These are phyloP conservation scores for Cyclotella sp. DNA, from an alignment of 108 stramenopile species.

Conservation along the genomic window DNA sequence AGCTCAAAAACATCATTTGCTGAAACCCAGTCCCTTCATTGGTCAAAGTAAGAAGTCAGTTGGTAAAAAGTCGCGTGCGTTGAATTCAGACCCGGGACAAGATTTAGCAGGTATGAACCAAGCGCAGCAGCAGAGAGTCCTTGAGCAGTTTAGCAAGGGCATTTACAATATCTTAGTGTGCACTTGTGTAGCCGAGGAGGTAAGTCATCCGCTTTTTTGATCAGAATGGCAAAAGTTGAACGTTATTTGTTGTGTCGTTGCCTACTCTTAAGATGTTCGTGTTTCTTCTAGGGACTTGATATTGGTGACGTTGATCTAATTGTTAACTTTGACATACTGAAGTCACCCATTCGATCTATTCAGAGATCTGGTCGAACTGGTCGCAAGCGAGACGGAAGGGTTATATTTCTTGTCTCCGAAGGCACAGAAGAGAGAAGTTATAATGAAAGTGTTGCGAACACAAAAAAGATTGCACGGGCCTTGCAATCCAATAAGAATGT, in stretches of 20 bases:
- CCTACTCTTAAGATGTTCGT: background rate
- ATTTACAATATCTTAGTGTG: slow-evolving; percentile 91
- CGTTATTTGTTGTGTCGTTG: no score
- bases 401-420: slow-evolving; percentile 79
- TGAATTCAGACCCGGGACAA: slow-evolving; percentile 6
- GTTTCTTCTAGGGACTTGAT: slow-evolving; percentile 63
- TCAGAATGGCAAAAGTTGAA: no score
- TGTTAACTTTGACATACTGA: slow-evolving; percentile 88
- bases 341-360: slow-evolving; percentile 79
- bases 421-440: slow-evolving; percentile 71
- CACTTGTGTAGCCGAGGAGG: slow-evolving; percentile 93
- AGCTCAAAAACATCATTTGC: slow-evolving; percentile 33
- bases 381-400: slow-evolving; percentile 87
- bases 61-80: slow-evolving; percentile 19
- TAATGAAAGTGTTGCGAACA: slow-evolving; percentile 33
- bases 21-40: slow-evolving; percentile 80
- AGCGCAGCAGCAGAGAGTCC: slow-evolving; percentile 80
- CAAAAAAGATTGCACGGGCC: slow-evolving; percentile 62
- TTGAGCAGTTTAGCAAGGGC: slow-evolving; percentile 79
- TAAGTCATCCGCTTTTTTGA: slow-evolving; percentile 65
- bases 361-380: slow-evolving; percentile 87
- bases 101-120: slow-evolving; percentile 82
- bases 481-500: slow-evolving; percentile 55
- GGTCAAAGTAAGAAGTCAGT: slow-evolving; percentile 38
- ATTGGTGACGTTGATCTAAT: slow-evolving; percentile 97